Conservation (phyloP, 371 early-diverging fungal species). For the Rhizopus delemar region DNA sequence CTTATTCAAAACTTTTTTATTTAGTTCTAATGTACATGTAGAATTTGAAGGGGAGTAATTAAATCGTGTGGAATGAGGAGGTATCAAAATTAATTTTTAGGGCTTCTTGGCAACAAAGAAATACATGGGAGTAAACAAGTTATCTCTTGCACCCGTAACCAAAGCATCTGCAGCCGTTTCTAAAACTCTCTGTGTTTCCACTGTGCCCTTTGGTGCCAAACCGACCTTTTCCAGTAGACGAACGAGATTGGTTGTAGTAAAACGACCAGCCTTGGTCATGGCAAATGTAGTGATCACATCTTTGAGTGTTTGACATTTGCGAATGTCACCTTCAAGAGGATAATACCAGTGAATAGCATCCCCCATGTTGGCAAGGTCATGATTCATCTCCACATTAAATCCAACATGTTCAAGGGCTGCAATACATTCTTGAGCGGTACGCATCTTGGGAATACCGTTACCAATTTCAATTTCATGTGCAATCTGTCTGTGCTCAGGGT, state of each 20-base stretch:
- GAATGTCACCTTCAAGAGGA: slow-evolving; percentile 70
- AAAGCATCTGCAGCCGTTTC: slow-evolving; percentile 80
- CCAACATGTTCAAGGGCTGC: slow-evolving; percentile 81
- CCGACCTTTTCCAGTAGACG: slow-evolving; percentile 76
- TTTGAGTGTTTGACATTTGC: slow-evolving; percentile 59
- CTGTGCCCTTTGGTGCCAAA: slow-evolving; percentile 81
- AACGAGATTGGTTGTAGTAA: slow-evolving; percentile 67
- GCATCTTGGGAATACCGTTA: slow-evolving; percentile 86
- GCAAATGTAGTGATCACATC: slow-evolving; percentile 59
- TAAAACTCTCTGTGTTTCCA: slow-evolving; percentile 77
- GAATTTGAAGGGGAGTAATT: not conserved
- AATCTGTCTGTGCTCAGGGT: slow-evolving; percentile 73
- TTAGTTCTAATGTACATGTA: not conserved
- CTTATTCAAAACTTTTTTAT: not conserved
- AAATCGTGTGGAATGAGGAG: not conserved
- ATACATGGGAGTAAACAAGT: slow-evolving; percentile 93
- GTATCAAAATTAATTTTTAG: slow-evolving; percentile 5
- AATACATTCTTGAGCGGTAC: slow-evolving; percentile 66
- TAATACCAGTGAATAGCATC: slow-evolving; percentile 80
- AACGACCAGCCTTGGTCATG: slow-evolving; percentile 58
- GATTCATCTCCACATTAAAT: slow-evolving; percentile 74
- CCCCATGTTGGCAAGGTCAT: slow-evolving; percentile 70
- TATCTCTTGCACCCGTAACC: slow-evolving; percentile 72
- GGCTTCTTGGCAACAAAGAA: slow-evolving; percentile 91
- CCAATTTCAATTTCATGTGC: slow-evolving; percentile 85